Evolutionary conservation across 1,139 yeast species (phyloP).

Genomic region (Geotrichum fermentans): DNA sequence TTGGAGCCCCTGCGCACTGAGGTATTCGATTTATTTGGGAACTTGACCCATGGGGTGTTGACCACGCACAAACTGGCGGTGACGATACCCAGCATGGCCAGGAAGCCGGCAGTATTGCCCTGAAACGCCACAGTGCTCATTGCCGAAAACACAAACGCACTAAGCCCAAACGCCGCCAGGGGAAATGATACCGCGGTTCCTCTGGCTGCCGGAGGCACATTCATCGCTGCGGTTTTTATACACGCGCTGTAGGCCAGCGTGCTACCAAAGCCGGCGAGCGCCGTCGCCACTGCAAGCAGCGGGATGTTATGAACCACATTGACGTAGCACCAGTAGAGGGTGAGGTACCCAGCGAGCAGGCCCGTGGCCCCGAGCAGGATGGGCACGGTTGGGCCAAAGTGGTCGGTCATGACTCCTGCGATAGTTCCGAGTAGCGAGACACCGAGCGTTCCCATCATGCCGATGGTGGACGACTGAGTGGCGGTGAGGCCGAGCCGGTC

Average conservation of each 20-base stretch:
- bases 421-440: conserved; percentile 54
- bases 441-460: conserved; percentile 54
- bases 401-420: conserved; percentile 56
- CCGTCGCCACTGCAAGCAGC: conserved; percentile 29
- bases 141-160: conserved; percentile 36
- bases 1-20: too few relatives aligned
- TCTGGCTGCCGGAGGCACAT: conserved; percentile 34
- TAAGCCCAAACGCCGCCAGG: conserved; percentile 38
- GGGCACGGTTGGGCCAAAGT: conserved; percentile 47
- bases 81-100: conserved; percentile 30
- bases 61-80: conserved; percentile 31
- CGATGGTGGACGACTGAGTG: conserved; percentile 51
- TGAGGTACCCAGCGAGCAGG: conserved; percentile 30
- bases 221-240: conserved; percentile 37
- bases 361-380: conserved; percentile 34
- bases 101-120: conserved; percentile 35
- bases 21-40: too few relatives aligned
- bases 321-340: conserved; percentile 29
- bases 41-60: conserved; percentile 31
- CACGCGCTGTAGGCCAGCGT: conserved; percentile 35
- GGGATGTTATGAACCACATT: conserved; percentile 25
- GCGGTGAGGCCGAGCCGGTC: conserved; percentile 48
- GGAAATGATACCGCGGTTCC: conserved; percentile 39
- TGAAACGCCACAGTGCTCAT: conserved; percentile 31
- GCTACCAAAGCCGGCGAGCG: conserved; percentile 35